These are phyloP conservation scores for Arthroderma sp. DNA, from an alignment of 2,329 filamentous ascomycete species.

Conservation along the genomic window DNA sequence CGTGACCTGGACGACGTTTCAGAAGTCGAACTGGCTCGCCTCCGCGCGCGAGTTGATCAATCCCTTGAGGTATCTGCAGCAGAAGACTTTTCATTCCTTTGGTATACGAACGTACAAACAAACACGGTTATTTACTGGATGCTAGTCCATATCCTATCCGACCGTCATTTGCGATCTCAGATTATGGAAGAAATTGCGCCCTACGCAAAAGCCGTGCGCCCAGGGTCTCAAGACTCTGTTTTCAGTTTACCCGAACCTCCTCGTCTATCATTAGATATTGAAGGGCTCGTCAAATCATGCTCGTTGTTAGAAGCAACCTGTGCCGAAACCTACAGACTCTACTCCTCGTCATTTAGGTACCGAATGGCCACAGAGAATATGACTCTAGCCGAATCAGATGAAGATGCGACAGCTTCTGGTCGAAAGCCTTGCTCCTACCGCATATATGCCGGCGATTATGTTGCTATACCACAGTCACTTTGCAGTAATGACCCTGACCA, in stretches of 20 bases:
- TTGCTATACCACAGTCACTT: conserved; percentile 33
- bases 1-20: conserved; percentile 38
- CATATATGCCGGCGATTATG: conserved; percentile 29
- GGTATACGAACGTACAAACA: conserved; percentile 43
- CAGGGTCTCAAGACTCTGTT: conserved; percentile 23
- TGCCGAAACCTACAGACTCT: conserved; percentile 34
- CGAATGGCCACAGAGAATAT: conserved; percentile 28
- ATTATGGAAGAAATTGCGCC: conserved; percentile 35
- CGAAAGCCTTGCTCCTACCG: conserved; percentile 25
- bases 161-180: conserved; percentile 26
- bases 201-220: conserved; percentile 27
- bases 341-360: conserved; percentile 31
- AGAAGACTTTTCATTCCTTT: conserved; percentile 38
- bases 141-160: conserved; percentile 33
- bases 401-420: conserved; percentile 23
- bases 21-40: conserved; percentile 30
- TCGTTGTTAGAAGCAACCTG: conserved; percentile 34
- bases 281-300: conserved; percentile 31
- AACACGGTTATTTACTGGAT: conserved; percentile 42
- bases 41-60: conserved; percentile 27
- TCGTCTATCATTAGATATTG: conserved; percentile 28
- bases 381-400: conserved; percentile 25
- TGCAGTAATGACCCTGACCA: conserved; percentile 30
- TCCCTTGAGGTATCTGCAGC: conserved; percentile 25
- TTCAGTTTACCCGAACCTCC: conserved; percentile 33